A percentile compares a stretch with the other conserved stretches of the same genome.
These are phyloP conservation scores for Ophiosphaerella narmari DNA, from an alignment of 2,329 filamentous ascomycete species.

Conservation along the genomic window DNA sequence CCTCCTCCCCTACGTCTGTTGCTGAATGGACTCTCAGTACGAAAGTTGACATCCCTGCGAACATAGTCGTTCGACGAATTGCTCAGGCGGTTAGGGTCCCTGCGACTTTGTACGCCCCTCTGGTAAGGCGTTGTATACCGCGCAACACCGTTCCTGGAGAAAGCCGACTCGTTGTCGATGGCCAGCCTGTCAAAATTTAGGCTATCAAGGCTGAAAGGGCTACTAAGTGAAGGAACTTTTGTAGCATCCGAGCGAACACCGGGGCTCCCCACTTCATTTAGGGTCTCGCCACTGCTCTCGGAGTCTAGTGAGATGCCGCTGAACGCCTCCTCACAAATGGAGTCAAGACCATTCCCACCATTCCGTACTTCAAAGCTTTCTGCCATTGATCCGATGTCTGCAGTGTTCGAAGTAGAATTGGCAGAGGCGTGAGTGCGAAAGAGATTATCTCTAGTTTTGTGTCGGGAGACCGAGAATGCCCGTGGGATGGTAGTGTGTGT, in stretches of 20 bases:
- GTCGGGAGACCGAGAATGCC: too few species aligned
- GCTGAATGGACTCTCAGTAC: constrained; percentile 1
- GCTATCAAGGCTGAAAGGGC: constrained; percentile 13
- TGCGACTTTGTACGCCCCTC: constrained; percentile 2
- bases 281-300: constrained; percentile 16
- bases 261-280: constrained; percentile 14
- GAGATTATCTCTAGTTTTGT: too few species aligned
- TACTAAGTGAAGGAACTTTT: constrained; percentile 4
- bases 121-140: constrained; percentile 13
- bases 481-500: too few species aligned
- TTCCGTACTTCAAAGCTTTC: background rate
- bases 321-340: background rate
- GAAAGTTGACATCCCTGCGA: constrained; percentile 2
- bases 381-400: constrained; percentile 7
- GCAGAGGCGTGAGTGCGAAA: background rate
- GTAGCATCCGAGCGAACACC: constrained; percentile 7
- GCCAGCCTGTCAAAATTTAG: constrained; percentile 16
- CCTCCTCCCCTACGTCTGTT: constrained; percentile 5
- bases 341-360: background rate
- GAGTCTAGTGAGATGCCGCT: constrained; percentile 5
- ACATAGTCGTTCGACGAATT: background rate
- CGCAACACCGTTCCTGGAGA: background rate
- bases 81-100: background rate
- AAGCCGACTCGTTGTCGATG: constrained; percentile 5
- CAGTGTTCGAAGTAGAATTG: background rate